phyloP scores from a whole-genome alignment of 441 rosid genomes.

The Iberis amara region DNA sequence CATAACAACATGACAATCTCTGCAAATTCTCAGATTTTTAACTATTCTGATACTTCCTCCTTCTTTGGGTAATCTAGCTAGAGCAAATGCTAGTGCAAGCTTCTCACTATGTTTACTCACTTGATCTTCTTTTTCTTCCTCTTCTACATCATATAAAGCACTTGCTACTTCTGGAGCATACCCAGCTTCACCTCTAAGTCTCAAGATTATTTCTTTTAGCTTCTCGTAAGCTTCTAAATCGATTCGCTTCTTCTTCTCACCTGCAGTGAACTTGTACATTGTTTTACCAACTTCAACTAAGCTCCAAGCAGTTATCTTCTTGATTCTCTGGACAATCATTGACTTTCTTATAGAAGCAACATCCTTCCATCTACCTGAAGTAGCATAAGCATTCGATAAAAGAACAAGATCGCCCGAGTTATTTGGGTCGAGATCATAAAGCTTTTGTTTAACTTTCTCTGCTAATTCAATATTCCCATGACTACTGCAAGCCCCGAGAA shows the following conservation, averaged over 20 bases:
- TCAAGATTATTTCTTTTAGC: slow-evolving; percentile 51
- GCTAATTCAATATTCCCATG: slow-evolving; percentile 65
- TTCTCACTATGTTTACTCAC: slow-evolving; percentile 58
- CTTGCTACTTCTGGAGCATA: slow-evolving; percentile 57
- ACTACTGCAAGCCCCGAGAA: slow-evolving; percentile 79
- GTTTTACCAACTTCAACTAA: slow-evolving; percentile 61
- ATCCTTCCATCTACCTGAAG: slow-evolving; percentile 70
- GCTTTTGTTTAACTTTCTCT: slow-evolving; percentile 47
- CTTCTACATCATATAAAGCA: slow-evolving; percentile 64
- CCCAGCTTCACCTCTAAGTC: slow-evolving; percentile 59
- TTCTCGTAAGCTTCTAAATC: slow-evolving; percentile 57
- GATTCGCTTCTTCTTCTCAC: slow-evolving; percentile 42
- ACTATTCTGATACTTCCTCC: slow-evolving; percentile 41
- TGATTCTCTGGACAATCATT: slow-evolving; percentile 47
- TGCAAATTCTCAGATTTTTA: slow-evolving; percentile 55
- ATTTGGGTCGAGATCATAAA: slow-evolving; percentile 53
- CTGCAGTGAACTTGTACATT: slow-evolving; percentile 54
- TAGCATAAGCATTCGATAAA: slow-evolving; percentile 64
- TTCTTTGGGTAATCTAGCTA: slow-evolving; percentile 32
- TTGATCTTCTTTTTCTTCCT: slow-evolving; percentile 76
- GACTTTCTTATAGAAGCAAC: slow-evolving; percentile 59
- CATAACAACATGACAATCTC: slow-evolving; percentile 55
- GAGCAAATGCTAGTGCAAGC: slow-evolving; percentile 59
- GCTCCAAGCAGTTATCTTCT: slow-evolving; percentile 81
- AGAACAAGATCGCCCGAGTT: slow-evolving; percentile 61